A percentile compares a stretch with the other conserved stretches of the same genome.
Evolutionary conservation across 352 stramenopile species (phyloP).

Genomic region (Globisporangium emineosum): DNA sequence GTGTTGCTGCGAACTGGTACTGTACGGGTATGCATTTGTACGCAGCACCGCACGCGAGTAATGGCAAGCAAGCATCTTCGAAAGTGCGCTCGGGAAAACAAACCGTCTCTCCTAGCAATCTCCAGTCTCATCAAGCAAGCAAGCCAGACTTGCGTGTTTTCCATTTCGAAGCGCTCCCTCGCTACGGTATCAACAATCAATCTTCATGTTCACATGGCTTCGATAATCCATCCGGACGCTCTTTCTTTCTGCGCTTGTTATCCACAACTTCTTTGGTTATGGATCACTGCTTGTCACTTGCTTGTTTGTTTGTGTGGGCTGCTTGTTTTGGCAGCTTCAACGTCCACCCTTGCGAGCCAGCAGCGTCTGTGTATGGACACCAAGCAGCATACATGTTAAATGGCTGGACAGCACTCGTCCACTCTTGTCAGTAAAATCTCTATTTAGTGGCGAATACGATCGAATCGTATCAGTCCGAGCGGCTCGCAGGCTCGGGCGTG

Average conservation of each 20-base stretch:
- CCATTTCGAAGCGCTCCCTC: constrained; percentile 1
- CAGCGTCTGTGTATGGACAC: not conserved
- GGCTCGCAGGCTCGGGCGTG: constrained; percentile 12
- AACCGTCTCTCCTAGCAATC: no score
- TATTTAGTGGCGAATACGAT: not conserved
- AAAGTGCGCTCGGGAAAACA: no score
- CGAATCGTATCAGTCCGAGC: not conserved
- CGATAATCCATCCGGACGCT: not conserved
- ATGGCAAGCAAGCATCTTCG: no score
- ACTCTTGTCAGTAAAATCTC: not conserved
- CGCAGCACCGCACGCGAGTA: no score
- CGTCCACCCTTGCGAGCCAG: not conserved
- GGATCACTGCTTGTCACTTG: no score
- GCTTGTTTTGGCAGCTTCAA: not conserved
- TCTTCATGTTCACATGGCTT: not conserved
- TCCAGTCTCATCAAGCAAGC: no score
- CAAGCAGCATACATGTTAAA: not conserved
- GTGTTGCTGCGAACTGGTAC: not conserved
- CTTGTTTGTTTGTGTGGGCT: not conserved
- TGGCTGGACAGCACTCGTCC: not conserved
- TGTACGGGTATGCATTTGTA: no score
- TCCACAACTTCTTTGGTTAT: not conserved
- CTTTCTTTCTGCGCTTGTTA: not conserved
- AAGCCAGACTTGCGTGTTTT: not conserved
- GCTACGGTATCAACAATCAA: not conserved